phyloP scores from a whole-genome alignment of 2,329 filamentous ascomycete genomes.

The Colletotrichum graminicola region DNA sequence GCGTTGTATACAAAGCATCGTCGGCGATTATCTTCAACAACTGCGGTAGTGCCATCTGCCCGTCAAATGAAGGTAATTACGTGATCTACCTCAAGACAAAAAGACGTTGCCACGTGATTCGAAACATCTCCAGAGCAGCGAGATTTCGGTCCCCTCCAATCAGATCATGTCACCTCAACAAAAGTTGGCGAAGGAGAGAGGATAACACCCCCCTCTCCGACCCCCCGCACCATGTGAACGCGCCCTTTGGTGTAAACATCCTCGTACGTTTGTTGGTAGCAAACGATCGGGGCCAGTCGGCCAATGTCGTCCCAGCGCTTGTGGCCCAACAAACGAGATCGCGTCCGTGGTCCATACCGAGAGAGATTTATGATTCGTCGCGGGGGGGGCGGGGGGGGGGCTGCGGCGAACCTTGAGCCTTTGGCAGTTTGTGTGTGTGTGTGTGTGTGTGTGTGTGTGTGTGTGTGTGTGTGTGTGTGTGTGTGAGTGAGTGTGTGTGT shows the following conservation, averaged over 20 bases:
- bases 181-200: no score
- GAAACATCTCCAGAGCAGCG: not conserved
- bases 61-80: not conserved
- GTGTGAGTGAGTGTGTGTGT: no score
- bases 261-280: not conserved
- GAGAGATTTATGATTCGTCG: not conserved
- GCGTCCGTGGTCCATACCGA: not conserved
- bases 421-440: not conserved
- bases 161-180: not conserved
- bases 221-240: not conserved
- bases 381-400: not conserved
- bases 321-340: not conserved
- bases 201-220: not conserved
- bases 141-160: not conserved
- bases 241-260: not conserved
- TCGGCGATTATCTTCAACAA: not conserved
- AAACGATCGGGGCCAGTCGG: not conserved
- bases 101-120: not conserved
- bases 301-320: constrained; percentile 1
- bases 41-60: not conserved
- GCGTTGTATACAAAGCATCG: not conserved
- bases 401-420: not conserved
- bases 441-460: not conserved
- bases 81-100: not conserved
- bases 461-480: not conserved